A percentile compares a stretch with the other conserved stretches of the same genome.
Evolutionary conservation across 2,329 filamentous ascomycete species (phyloP).

Genomic region (Cryphonectria radicalis): DNA sequence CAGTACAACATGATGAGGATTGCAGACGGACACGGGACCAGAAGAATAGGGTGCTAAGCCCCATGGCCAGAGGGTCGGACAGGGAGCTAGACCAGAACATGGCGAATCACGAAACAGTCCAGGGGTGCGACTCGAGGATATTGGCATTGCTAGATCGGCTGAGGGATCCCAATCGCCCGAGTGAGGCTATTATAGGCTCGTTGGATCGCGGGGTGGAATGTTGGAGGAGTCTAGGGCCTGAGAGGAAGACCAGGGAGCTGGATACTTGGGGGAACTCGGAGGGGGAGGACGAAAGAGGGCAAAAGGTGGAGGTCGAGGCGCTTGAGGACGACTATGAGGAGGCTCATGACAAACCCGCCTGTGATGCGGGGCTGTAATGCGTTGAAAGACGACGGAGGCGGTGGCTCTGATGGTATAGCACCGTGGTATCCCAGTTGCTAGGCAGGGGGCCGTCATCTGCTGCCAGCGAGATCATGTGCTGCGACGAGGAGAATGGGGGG

Average conservation of each 20-base stretch:
- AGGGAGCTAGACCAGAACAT: constrained; percentile 16
- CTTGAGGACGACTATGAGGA: constrained; percentile 6
- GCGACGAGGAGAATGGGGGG: not conserved
- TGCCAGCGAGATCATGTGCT: constrained; percentile 3
- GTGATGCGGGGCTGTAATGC: not conserved
- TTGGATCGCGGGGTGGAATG: constrained; percentile 16
- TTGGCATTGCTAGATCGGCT: constrained; percentile 20
- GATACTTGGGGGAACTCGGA: not conserved
- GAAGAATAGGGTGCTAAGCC: not conserved
- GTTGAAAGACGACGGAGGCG: not conserved
- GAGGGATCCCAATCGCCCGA: constrained; percentile 1
- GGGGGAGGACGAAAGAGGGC: not conserved
- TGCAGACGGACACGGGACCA: not conserved
- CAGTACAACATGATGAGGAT: not conserved
- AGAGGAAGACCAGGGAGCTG: not conserved
- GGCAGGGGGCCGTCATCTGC: not conserved
- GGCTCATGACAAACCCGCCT: not conserved
- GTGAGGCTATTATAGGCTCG: not conserved
- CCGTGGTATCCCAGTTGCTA: not conserved
- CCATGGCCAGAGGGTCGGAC: constrained; percentile 12
- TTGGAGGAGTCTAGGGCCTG: not conserved
- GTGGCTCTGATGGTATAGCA: not conserved
- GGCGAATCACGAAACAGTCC: constrained; percentile 6
- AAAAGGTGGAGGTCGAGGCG: constrained; percentile 16
- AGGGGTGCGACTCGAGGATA: constrained; percentile 12